Percentiles rank a stretch among this genome's conserved stretches.
phyloP scores from a whole-genome alignment of 2,329 filamentous ascomycete species.

The Fusarium anguioides region DNA sequence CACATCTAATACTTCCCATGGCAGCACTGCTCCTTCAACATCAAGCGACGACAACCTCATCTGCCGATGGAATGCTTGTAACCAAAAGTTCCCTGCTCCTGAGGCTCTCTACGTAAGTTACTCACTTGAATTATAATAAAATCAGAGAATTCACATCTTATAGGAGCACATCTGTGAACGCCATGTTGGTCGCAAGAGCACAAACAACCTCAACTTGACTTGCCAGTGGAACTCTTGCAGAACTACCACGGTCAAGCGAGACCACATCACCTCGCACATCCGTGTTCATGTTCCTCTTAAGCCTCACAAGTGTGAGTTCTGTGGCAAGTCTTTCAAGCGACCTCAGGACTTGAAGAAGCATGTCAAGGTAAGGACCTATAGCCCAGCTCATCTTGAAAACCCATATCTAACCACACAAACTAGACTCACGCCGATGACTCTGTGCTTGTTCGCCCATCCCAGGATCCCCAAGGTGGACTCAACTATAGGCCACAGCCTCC shows the following conservation, averaged over 20 bases:
- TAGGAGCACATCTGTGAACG: slow-evolving; percentile 98
- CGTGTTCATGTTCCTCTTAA: slow-evolving; percentile 98
- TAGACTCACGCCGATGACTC: slow-evolving; percentile 95
- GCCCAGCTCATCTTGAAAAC: neutral
- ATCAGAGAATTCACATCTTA: slow-evolving; percentile 6
- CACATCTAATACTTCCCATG: slow-evolving; percentile 59
- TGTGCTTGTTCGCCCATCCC: slow-evolving; percentile 68
- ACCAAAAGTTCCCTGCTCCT: slow-evolving; percentile 67
- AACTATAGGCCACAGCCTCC: slow-evolving; percentile 64
- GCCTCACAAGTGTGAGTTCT: slow-evolving; percentile 99
- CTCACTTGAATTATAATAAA: neutral
- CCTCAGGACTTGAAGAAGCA: slow-evolving; percentile 99
- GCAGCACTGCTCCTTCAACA: slow-evolving; percentile 54
- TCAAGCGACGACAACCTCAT: slow-evolving; percentile 64
- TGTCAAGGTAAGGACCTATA: slow-evolving; percentile 74
- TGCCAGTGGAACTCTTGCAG: slow-evolving; percentile 98
- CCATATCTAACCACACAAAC: slow-evolving; percentile 28
- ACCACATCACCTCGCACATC: slow-evolving; percentile 99
- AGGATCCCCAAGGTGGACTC: slow-evolving; percentile 64
- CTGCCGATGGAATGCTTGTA: slow-evolving; percentile 70
- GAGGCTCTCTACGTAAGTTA: slow-evolving; percentile 68
- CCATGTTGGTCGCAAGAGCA: slow-evolving; percentile 98
- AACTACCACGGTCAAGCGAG: slow-evolving; percentile 97
- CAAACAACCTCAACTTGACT: slow-evolving; percentile 96
- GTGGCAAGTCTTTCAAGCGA: slow-evolving; percentile 98